Percentiles rank a stretch among this genome's conserved stretches.
phyloP scores from a whole-genome alignment of 345 rosid genomes.

The Melaleuca quinquenervia region DNA sequence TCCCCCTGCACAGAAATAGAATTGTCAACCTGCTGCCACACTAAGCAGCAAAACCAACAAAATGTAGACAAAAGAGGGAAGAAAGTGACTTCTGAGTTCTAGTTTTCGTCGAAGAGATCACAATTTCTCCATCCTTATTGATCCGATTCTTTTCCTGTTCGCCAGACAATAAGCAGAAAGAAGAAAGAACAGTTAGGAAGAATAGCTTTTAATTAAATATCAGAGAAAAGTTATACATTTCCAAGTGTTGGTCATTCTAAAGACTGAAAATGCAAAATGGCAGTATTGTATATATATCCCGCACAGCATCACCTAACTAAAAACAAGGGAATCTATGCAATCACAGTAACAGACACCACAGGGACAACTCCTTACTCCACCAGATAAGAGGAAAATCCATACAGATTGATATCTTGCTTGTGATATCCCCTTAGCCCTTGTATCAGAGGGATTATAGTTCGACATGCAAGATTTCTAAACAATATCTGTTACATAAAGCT shows the following conservation, averaged over 20 bases:
- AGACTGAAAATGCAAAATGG: not conserved
- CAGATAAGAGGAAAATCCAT: not conserved
- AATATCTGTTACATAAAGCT: not conserved
- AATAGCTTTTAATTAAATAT: not conserved
- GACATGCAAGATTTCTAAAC: not conserved
- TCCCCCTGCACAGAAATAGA: constrained; percentile 53
- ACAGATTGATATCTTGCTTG: not conserved
- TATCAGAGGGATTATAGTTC: not conserved
- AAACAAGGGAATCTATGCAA: not conserved
- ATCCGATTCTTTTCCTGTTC: constrained; percentile 91
- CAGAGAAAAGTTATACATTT: not conserved
- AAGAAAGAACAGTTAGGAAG: not conserved
- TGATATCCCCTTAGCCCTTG: not conserved
- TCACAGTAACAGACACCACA: not conserved
- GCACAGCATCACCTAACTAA: not conserved
- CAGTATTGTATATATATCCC: not conserved
- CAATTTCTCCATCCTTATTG: constrained; percentile 94
- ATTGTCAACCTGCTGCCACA: not conserved
- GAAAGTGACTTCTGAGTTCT: constrained; percentile 74
- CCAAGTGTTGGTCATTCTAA: not conserved
- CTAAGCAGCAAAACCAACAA: not conserved
- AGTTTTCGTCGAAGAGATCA: constrained; percentile 88
- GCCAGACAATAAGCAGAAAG: not conserved
- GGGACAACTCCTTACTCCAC: not conserved
- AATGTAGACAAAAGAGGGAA: not conserved